These are phyloP conservation scores for Areca catechu DNA, from an alignment of 176 grass and related monocot species.

Conservation along the genomic window DNA sequence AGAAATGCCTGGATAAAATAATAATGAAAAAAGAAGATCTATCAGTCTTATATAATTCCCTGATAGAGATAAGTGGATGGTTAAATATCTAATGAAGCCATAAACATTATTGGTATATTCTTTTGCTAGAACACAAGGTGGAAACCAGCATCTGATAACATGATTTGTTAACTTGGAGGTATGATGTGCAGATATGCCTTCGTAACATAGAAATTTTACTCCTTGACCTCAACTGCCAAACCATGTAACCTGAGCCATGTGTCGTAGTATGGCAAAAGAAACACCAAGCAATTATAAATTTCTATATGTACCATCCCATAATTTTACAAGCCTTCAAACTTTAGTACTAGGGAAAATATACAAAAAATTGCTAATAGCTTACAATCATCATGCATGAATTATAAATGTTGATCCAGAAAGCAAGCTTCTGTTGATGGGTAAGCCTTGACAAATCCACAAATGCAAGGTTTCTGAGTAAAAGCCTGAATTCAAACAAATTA, in stretches of 20 bases:
- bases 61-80: not conserved
- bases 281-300: too few relatives aligned
- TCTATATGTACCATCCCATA: too few relatives aligned
- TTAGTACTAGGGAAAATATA: too few relatives aligned
- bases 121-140: constrained; percentile 18
- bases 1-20: constrained; percentile 70
- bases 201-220: constrained; percentile 5
- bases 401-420: constrained; percentile 99
- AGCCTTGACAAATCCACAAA: constrained; percentile 52
- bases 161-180: not conserved
- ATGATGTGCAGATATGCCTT: constrained; percentile 21
- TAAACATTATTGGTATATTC: not conserved
- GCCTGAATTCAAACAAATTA: constrained; percentile 36
- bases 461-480: constrained; percentile 50
- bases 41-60: constrained; percentile 1
- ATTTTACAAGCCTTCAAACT: too few relatives aligned
- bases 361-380: constrained; percentile 20
- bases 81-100: constrained; percentile 17
- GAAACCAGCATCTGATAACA: constrained; percentile 23
- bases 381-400: constrained; percentile 99
- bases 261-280: too few relatives aligned
- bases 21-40: not conserved
- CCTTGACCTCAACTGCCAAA: too few relatives aligned
- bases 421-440: constrained; percentile 87
- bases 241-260: too few relatives aligned